Conservation (phyloP, 495 filamentous ascomycete species). For the Parathielavia hyrcaniae region DNA sequence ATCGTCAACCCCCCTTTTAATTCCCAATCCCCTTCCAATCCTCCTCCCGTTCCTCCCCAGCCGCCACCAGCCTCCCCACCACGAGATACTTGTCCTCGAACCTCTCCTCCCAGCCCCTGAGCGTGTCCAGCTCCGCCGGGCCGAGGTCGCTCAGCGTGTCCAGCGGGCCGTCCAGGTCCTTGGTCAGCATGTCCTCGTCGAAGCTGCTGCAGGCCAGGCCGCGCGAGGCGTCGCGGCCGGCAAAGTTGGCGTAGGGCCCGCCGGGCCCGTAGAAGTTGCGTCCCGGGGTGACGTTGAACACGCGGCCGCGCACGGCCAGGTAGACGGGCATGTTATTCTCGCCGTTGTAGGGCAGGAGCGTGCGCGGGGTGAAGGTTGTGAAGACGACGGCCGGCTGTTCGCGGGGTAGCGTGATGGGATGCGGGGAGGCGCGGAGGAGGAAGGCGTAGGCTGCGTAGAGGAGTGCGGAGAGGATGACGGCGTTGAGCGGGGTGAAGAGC, state of each 20-base stretch:
- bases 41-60: slow-evolving; percentile 33
- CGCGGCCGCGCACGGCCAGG: slow-evolving; percentile 72
- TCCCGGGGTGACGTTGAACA: slow-evolving; percentile 83
- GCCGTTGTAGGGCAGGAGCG: slow-evolving; percentile 84
- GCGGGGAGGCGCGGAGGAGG: slow-evolving; percentile 49
- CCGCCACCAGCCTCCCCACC: slow-evolving; percentile 75
- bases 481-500: slow-evolving; percentile 72
- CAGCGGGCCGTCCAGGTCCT: slow-evolving; percentile 79
- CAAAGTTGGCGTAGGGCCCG: slow-evolving; percentile 90
- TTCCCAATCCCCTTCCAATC: slow-evolving; percentile 2
- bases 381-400: slow-evolving; percentile 73
- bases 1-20: neutral
- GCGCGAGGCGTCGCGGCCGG: slow-evolving; percentile 85
- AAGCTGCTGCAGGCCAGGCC: slow-evolving; percentile 90
- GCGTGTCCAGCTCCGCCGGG: slow-evolving; percentile 70
- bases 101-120: slow-evolving; percentile 85
- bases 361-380: slow-evolving; percentile 81
- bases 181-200: slow-evolving; percentile 92
- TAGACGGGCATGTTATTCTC: slow-evolving; percentile 66
- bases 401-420: slow-evolving; percentile 53
- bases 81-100: slow-evolving; percentile 92
- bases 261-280: slow-evolving; percentile 91
- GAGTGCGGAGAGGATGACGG: slow-evolving; percentile 64
- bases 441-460: slow-evolving; percentile 63
- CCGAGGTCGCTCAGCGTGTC: slow-evolving; percentile 73